Evolutionary conservation across 345 rosid genomes (phyloP), one percentile per base, ranked within the genome.

Genomic region (Gossypium australe): DNA sequence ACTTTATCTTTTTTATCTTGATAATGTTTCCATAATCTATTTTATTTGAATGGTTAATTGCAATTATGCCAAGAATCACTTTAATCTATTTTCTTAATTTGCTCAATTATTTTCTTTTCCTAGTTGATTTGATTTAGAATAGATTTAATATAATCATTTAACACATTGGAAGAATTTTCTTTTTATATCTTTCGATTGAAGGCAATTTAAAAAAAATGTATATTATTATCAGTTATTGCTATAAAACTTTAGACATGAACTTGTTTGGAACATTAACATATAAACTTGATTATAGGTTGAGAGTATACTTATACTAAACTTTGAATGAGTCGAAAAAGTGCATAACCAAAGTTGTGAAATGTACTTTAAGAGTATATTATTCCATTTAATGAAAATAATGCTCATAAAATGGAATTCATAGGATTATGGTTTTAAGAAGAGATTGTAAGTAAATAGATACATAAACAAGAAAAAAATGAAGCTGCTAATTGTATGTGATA

Each of bases 331-430:
- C 8, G 61, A 70, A 48, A 70, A 53, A 27, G 17, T 1, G 73
- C 62, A 29, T 17, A 29, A 64, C 59, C 34, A 17, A 72, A 34
- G 80, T 25, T 34, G 38, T 14, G 43, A 56, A 27, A 25, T 43
- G 51, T 52, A 9, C 45, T 11, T 13, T 2, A 41, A 11, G 24
- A 64, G 47, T 70, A 44, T 38, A 59, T 14, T 38, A 20, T 22
- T 3, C 47, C 55, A 27, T 84, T 91, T 76, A 88, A 24, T 92
- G 95, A 68, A 91, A 93, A 77, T 91, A 97, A 82, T 93, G 98
- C 90, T 95, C 89, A 91, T 70, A 76, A 73, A 77, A 75, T 65
- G 52, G 74, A 12, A 12, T 27, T 27, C 3, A 27, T 0, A 27
- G 2, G 52, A 66, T 9, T 64, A 25, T 25, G 69, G 58, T 53